These are phyloP conservation scores for Claviceps sp. DNA, from an alignment of 2,329 filamentous ascomycete species.

Conservation along the genomic window DNA sequence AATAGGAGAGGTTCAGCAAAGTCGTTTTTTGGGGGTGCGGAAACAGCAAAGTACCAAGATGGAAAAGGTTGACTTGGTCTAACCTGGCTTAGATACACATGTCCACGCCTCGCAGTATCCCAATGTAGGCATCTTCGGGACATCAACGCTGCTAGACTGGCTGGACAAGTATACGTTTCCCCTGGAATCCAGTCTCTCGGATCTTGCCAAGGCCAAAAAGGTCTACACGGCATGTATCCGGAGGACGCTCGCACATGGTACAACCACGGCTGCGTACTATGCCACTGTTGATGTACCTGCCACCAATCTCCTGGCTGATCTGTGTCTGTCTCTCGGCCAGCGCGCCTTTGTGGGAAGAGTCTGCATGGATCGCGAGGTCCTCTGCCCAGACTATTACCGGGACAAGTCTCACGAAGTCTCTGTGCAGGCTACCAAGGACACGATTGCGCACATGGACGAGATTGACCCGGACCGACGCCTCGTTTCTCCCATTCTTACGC, in stretches of 20 bases:
- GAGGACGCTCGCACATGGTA: slow-evolving; percentile 76
- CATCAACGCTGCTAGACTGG: slow-evolving; percentile 86
- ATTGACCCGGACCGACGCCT: slow-evolving; percentile 55
- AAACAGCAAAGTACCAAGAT: no score
- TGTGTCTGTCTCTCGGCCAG: slow-evolving; percentile 71
- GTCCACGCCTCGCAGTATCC: slow-evolving; percentile 92
- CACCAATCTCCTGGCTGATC: slow-evolving; percentile 80
- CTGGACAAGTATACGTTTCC: slow-evolving; percentile 91
- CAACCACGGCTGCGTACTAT: slow-evolving; percentile 89
- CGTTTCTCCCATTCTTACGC: slow-evolving; percentile 70
- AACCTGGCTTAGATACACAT: slow-evolving; percentile 58
- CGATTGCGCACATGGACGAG: slow-evolving; percentile 49
- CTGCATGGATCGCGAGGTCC: slow-evolving; percentile 68
- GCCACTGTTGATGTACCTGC: slow-evolving; percentile 76
- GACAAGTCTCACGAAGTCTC: slow-evolving; percentile 53
- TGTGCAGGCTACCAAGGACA: slow-evolving; percentile 40
- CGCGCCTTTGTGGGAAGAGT: slow-evolving; percentile 82
- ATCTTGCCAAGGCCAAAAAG: slow-evolving; percentile 45
- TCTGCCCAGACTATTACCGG: slow-evolving; percentile 65
- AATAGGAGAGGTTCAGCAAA: no score
- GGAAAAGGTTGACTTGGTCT: not conserved
- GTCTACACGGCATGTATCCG: slow-evolving; percentile 70
- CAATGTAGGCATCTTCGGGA: slow-evolving; percentile 87
- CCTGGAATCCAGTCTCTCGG: slow-evolving; percentile 63
- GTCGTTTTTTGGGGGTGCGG: no score